Evolutionary conservation across 345 rosid species (phyloP), one percentile per base, ranked within the genome.

Genomic region (Eucalyptus pauciflora): DNA sequence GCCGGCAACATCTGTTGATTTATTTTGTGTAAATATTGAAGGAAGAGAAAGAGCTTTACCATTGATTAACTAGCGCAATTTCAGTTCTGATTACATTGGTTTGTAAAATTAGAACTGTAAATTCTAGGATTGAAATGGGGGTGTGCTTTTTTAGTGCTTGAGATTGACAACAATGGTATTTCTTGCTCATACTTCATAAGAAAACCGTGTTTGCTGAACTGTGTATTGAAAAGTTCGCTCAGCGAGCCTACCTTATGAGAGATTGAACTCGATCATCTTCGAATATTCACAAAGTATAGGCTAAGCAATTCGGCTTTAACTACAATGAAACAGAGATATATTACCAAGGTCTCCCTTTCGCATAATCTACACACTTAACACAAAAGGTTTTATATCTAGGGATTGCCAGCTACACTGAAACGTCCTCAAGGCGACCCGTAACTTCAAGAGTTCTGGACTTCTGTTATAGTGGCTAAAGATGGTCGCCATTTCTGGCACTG

Each of bases 401-500:
- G 27, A 41, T 41, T 41, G 85, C 85, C 48, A 20, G 5, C 85
- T 76, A 76, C 29, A 76, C 4, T 41, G 48, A 76, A 20, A 41
- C 85, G 29, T 76, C 85, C 29, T 76, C 16, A 4, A 76, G 48
- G 15, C 85, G 25, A 76, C 1, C 29, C 25, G 9, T 64, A 37
- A 27, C 50, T 56, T 90, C 89, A 92, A 49, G 87, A 93, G 51
- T 89, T 50, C 48, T 87, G 91, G 81, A 90, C 90, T 90, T 94
- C 95, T 7, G 89, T 90, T 85, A 94, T 92, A 86, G 95, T 90
- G 79, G 91, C 91, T 88, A 95, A 89, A 86, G 94, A 94, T 33
- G 96, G 96, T 87, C 89, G 91, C 98, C 96, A 95, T 92, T 91
- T 93, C 91, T 52, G n/a, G 54, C 81, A 29, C 88, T 87, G 86